Evolutionary conservation across 768 basidiomycete species (phyloP), one percentile per base, ranked within the genome.

Genomic region (Mycena galopus): DNA sequence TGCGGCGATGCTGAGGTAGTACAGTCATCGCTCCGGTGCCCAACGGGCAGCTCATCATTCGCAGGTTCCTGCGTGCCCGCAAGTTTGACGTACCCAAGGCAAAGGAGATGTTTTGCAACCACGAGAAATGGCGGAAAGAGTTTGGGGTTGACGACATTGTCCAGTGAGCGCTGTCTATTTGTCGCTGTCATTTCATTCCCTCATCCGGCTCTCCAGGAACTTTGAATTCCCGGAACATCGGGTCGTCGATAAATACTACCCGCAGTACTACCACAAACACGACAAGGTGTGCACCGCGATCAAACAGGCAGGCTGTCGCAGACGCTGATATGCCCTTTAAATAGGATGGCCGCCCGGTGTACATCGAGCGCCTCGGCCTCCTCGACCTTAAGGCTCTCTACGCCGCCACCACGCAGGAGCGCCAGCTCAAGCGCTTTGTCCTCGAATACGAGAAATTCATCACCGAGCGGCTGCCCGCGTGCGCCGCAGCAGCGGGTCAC

Each of bases 281-380:
- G 97, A 99, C 87, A 96, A 93, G 87, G 96, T 96, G 66, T 44
- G 86, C 60, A 29, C 32, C 51, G 32, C 23, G 14, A 33, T 39
- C 27, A 21, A 27, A 75, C 35, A 58, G 64, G 67, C 35, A 56
- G n/a, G n/a, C n/a, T n/a, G 44, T 64, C 27, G 1, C 37, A 11
- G n/a, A 55, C 23, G 30, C 29, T 51, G 33, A 71, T 29, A 44
- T 59, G 14, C 30, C 62, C 9, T 23, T 12, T n/a, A n/a, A n/a
- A n/a, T 77, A 96, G 95, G 96, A 98, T 76, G 97, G 97, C 23
- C 92, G 97, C 69, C 98, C 98, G 11, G 82, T 99, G 77, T 99
- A 98, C 88, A 90, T 99, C 78, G 96, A 99, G 82, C 92, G 91
- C 32, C 91, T 99, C 50, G 96, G 96, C 74, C 90, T 92, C 76